These are phyloP conservation scores for Sugiyamaella floridensis DNA, from an alignment of 805 yeast species.

Conservation along the genomic window DNA sequence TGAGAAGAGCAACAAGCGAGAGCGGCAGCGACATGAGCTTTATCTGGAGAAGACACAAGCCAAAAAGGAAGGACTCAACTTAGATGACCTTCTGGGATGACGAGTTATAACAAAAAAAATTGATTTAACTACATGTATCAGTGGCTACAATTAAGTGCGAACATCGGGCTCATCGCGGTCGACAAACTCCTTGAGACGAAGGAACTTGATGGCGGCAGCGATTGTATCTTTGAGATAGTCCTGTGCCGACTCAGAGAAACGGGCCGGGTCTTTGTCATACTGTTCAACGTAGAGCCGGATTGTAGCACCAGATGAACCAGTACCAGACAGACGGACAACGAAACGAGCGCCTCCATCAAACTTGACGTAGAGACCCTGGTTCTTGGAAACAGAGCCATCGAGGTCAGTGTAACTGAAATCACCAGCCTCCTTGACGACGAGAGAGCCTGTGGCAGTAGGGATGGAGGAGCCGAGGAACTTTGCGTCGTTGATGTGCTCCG, in stretches of 20 bases:
- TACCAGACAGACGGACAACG: conserved; percentile 87
- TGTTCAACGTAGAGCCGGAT: conserved; percentile 87
- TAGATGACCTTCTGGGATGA: conserved; percentile 18
- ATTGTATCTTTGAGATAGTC: conserved; percentile 62
- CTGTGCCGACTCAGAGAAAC: conserved; percentile 49
- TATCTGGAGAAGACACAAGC: conserved; percentile 5
- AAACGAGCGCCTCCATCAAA: conserved; percentile 76
- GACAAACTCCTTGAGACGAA: conserved; percentile 63
- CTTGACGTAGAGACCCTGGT: conserved; percentile 86
- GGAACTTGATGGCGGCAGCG: conserved; percentile 53
- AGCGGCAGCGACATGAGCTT: conserved; percentile 4
- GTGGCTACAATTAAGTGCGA: conserved; percentile 5
- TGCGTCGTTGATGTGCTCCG: conserved; percentile 34
- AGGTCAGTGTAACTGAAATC: conserved; percentile 90
- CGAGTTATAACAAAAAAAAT: background rate
- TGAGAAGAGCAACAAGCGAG: conserved; percentile 5
- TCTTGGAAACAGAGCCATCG: conserved; percentile 80
- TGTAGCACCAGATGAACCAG: conserved; percentile 97
- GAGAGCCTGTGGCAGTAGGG: conserved; percentile 33
- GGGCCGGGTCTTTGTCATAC: conserved; percentile 54
- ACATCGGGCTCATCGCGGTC: conserved; percentile 89
- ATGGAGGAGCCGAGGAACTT: conserved; percentile 48
- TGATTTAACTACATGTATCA: background rate
- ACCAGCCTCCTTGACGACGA: conserved; percentile 65
- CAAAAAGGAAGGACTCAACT: conserved; percentile 13